Base-by-base conservation (phyloP, 371 early-diverging fungal genomes). In the Actinomucor elegans region DNA sequence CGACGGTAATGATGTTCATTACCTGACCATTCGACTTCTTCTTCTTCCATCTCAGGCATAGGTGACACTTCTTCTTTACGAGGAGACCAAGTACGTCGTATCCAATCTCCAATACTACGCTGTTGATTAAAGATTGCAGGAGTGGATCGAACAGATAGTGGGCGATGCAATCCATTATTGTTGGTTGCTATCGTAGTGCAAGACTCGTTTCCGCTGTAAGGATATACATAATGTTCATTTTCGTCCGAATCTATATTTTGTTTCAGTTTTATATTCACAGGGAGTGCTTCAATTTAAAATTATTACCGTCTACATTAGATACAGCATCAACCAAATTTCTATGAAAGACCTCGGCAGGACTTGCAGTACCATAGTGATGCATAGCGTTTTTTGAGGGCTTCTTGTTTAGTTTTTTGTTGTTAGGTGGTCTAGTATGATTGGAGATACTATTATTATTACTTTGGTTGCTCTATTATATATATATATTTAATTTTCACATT, bases 211-310 rank as follows among this genome's bases (percentile, higher is more conserved):
- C 61, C 61, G 41, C 68, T 64, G 28, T 70, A 76, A 8, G 76
- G 70, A 28, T 76, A 76, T 7, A 76, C 73, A 43, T 76, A 76
- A 24, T 66, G 71, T 48, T 76, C 76, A 38, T 76, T 72, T 62
- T 76, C 76, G 37, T 76, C 76, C 20, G 76, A 76, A 41, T 76
- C 70, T 64, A 50, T 18, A 46, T 0, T n/a, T 28, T 21, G 15
- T 26, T 42, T 21, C 2, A 14, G 26, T n/a, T n/a, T n/a, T n/a
- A n/a, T n/a, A n/a, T n/a, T n/a, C n/a, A n/a, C n/a, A n/a, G n/a
- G n/a, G n/a, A n/a, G n/a, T 36, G 17, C 18, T 17, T 35, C 10
- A 4, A 8, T 24, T 7, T 12, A 15, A 10, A 24, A 26, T 14
- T 42, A 27, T 41, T 28, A 50, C 50, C 75, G 46, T 76, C 72